Evolutionary conservation across 768 basidiomycete genomes (phyloP).

Genomic region (Chalciporus chontae): DNA sequence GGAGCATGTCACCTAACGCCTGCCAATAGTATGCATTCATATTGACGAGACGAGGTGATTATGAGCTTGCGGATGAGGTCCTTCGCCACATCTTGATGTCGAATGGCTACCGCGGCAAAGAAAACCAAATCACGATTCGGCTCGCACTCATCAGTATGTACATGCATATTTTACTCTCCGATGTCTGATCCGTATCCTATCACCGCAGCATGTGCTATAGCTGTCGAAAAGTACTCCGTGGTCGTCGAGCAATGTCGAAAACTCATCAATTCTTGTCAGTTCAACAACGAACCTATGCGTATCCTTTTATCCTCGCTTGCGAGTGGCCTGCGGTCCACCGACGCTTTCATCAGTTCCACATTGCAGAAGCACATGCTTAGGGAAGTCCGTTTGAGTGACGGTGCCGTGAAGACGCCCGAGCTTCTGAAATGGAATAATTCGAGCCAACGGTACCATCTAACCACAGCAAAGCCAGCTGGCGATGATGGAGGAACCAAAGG

Average conservation of each 20-base stretch:
- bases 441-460: constrained; percentile 55
- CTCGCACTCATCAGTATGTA: constrained; percentile 68
- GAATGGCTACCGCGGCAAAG: constrained; percentile 62
- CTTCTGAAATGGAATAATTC: constrained; percentile 57
- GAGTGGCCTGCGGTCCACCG: constrained; percentile 65
- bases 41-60: constrained; percentile 58
- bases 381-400: constrained; percentile 69
- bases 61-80: constrained; percentile 68
- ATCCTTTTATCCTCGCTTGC: constrained; percentile 72
- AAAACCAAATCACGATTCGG: constrained; percentile 67
- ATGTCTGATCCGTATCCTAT: neutral
- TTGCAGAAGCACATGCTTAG: constrained; percentile 83
- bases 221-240: constrained; percentile 47
- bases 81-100: constrained; percentile 73
- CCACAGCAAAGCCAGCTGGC: constrained; percentile 20
- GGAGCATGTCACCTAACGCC: constrained; percentile 3
- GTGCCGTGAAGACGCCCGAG: constrained; percentile 61
- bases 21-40: constrained; percentile 66
- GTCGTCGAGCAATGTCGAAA: constrained; percentile 77
- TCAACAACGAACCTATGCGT: constrained; percentile 82
- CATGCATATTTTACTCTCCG: neutral
- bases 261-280: constrained; percentile 72
- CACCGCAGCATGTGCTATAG: constrained; percentile 66
- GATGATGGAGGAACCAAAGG: constrained; percentile 19
- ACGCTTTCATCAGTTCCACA: constrained; percentile 72